Evolutionary conservation across 352 stramenopile species (phyloP).

Genomic region (Elongisporangium anandrum): DNA sequence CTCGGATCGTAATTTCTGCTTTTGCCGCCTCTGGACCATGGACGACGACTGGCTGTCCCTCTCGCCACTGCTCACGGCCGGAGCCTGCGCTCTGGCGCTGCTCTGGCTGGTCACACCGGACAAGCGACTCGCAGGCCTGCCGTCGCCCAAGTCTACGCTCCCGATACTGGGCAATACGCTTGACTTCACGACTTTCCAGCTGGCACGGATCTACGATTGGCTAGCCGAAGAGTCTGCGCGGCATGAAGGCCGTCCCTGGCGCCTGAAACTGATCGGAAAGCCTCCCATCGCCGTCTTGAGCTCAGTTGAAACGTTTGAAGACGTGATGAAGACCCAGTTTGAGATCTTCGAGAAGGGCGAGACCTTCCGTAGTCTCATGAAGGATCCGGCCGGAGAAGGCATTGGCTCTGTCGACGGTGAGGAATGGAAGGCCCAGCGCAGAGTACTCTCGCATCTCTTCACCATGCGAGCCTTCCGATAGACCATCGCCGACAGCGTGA

Average conservation of each 20-base stretch:
- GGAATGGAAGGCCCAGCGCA: constrained; percentile 37
- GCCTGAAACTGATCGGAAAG: constrained; percentile 26
- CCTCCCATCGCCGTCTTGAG: constrained; percentile 26
- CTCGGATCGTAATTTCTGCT: no score
- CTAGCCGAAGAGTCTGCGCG: constrained; percentile 20
- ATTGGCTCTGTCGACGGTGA: constrained; percentile 41
- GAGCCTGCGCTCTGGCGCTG: constrained; percentile 10
- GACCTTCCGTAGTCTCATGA: constrained; percentile 20
- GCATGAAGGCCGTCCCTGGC: constrained; percentile 12
- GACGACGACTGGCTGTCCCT: no score
- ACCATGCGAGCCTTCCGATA: constrained; percentile 15
- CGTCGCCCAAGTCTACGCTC: constrained; percentile 21
- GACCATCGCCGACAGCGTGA: constrained; percentile 4
- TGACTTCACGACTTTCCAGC: constrained; percentile 13
- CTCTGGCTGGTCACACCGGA: constrained; percentile 19
- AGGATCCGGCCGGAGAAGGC: constrained; percentile 47
- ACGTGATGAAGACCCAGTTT: constrained; percentile 52
- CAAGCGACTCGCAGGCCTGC: constrained; percentile 20
- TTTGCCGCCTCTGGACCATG: no score
- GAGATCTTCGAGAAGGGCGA: constrained; percentile 60
- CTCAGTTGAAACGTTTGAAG: constrained; percentile 25
- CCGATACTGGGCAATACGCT: constrained; percentile 26
- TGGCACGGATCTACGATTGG: constrained; percentile 28
- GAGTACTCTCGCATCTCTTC: constrained; percentile 72
- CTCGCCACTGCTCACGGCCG: not conserved